These are phyloP conservation scores for Linum trigynum DNA, from an alignment of 345 rosid species.

Conservation along the genomic window DNA sequence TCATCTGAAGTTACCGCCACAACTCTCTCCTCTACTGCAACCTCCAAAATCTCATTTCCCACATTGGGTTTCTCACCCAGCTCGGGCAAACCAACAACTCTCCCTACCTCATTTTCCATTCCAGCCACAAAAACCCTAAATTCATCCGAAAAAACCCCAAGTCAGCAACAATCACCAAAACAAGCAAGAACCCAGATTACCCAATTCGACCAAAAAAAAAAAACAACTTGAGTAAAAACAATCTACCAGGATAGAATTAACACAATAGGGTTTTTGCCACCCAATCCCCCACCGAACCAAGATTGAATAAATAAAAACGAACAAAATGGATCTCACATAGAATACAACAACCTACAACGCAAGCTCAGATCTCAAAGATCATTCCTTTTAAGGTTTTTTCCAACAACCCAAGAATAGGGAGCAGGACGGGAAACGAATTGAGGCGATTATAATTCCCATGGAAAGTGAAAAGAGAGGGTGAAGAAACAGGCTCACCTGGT, in stretches of 20 bases:
- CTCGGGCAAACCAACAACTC: constrained; percentile 21
- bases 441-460: no score
- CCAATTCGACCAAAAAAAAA: constrained; percentile 9
- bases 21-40: constrained; percentile 9
- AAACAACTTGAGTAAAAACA: background rate
- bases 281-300: background rate
- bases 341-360: background rate
- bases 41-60: constrained; percentile 26
- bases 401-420: background rate
- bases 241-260: no score
- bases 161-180: constrained; percentile 17
- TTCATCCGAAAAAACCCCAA: constrained; percentile 28
- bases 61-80: constrained; percentile 23
- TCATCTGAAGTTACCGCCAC: no score
- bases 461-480: no score
- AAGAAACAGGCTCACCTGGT: no score
- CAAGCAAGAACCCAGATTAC: constrained; percentile 7
- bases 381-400: background rate
- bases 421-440: background rate
- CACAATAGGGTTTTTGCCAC: background rate
- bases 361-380: background rate
- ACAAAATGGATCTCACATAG: background rate
- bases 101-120: constrained; percentile 53
- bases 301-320: background rate
- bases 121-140: constrained; percentile 13